Evolutionary conservation across 1,284 basidiomycete genomes (phyloP), one percentile per base, ranked within the genome.

Genomic region (Tremellales sp.): DNA sequence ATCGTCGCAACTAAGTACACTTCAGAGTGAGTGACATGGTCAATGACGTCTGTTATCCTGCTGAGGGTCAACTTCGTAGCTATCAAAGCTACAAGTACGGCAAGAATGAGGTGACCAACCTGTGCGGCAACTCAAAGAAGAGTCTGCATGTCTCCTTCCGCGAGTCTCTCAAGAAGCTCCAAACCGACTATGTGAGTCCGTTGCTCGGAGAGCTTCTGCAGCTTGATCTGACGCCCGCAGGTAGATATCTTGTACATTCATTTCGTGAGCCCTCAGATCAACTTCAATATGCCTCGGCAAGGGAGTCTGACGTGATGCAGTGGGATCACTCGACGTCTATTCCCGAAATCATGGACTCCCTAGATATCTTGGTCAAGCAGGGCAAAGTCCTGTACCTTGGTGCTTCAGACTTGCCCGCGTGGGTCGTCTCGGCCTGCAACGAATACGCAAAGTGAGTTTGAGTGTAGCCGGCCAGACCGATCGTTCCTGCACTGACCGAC

Each of bases 381-480:
- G 74, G 75, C 29, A 69, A 75, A 43, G 70, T 75, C 12, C 60
- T 76, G 8, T 75, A 76, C 54, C 63, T 72, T 6, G 73, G 67
- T 15, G 65, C 71, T 6, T 66, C 62, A 26, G 76, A 81, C 46
- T 75, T 73, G 12, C 81, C 80, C 0, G 80, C 82, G 0, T 82
- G 80, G 79, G 62, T 82, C 33, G 80, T 83, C 24, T 56, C 76
- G 11, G 73, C 74, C 6, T 79, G 78, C 23, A 82, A 82, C 63
- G 73, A 75, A 45, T 81, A 82, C 53, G 82, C 82, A 21, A 51
- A 43, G 29, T 31, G 15, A 8, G 29, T 31, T 31, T 31, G 8
- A 23, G n/a, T n/a, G n/a, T 68, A 70, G 27, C 66, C 75, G 33
- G 76, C 75, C 21, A 70, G 73, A 17, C 77, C 77, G 10, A 80